Conservation (phyloP, 2,329 filamentous ascomycete species). For the Orbilia blumenaviensis region DNA sequence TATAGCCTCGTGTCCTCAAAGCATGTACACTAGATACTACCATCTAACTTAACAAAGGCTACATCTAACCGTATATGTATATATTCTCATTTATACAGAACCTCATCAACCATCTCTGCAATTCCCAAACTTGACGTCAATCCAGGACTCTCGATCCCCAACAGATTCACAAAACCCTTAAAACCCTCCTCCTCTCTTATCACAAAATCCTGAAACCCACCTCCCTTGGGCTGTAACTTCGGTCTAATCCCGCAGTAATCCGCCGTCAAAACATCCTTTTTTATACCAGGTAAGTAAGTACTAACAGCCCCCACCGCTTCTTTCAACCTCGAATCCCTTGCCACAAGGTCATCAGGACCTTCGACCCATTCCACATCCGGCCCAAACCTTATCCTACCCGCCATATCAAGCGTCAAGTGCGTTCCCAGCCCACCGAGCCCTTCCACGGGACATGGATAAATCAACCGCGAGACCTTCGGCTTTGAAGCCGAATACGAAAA, state of each 20-base stretch:
- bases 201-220: constrained; percentile 81
- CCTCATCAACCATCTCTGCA: constrained; percentile 54
- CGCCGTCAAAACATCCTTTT: constrained; percentile 72
- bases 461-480: constrained; percentile 74
- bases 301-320: constrained; percentile 78
- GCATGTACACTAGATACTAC: no score
- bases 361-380: constrained; percentile 95
- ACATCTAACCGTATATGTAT: no score
- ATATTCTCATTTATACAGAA: constrained; percentile 49
- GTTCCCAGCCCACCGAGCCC: constrained; percentile 88
- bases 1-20: constrained; percentile 42
- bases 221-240: constrained; percentile 73
- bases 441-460: constrained; percentile 87
- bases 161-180: constrained; percentile 83
- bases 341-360: constrained; percentile 73
- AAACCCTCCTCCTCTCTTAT: constrained; percentile 77
- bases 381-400: constrained; percentile 84
- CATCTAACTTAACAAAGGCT: no score
- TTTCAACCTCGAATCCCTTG: constrained; percentile 71
- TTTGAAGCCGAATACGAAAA: constrained; percentile 78
- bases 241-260: constrained; percentile 94
- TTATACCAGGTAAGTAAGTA: constrained; percentile 78
- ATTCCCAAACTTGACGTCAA: constrained; percentile 55
- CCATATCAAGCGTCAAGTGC: constrained; percentile 89
- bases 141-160: constrained; percentile 69